Evolutionary conservation across 169 alveolate species (phyloP), one percentile per base, ranked within the genome.

Genomic region (Eimeria necatrix): DNA sequence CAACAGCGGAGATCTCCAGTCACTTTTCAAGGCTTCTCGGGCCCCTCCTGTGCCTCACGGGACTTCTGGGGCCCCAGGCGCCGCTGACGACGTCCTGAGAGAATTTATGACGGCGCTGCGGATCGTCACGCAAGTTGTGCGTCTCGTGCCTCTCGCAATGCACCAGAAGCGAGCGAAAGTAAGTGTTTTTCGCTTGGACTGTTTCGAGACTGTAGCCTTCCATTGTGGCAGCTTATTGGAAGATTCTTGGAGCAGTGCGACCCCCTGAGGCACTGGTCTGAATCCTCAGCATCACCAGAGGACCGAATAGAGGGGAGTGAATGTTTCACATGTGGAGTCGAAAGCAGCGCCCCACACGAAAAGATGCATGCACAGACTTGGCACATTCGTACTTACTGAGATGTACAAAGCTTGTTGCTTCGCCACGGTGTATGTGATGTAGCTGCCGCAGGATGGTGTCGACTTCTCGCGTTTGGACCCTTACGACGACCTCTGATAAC

Each of bases 111-210:
- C 95, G 10, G 91, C 91, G 16, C 73, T 91, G 41, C 80, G 95
- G 4, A 56, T 91, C 71, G 60, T 91, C 3, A 91, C 95, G 46
- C 95, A 91, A 84, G 81, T 91, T n/a, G 71, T 91, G 52, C 81
- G 95, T 14, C 60, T 91, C 53, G 84, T 91, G 14, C 85, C 91
- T 6, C 24, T 91, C 22, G 95, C 84, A 2, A 71, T 91, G 20
- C 95, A 91, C 52, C 95, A 91, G 9, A 76, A 49, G 46, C 49
- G 95, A 8, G 83, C 95, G n/a, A 74, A 51, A 91, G 95, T 91
- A 71, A 41, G 89, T 32, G 10, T 10, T 12, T 1, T 18, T 18
- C 2, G 68, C 68, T 56, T 56, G 68, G 68, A 14, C 20, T 56
- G 68, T 56, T 56, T 56, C 2, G 68, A 0, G 4, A 14, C 41